A percentile compares a stretch with the other conserved stretches of the same genome.
Conservation (phyloP, 1,284 basidiomycete species). For the Puccinia polysora region DNA sequence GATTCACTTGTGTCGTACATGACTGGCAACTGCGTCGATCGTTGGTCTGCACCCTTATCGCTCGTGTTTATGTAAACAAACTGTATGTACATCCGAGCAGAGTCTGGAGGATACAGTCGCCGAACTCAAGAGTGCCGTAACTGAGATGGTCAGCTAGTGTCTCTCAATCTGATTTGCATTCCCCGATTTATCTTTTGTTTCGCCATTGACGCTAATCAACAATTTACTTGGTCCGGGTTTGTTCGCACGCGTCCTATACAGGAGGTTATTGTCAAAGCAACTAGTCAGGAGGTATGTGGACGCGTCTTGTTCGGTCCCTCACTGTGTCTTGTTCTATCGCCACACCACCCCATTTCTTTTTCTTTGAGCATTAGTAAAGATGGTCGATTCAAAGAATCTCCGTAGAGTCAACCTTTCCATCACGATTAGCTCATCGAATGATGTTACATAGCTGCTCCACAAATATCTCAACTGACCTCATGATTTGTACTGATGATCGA, state of each 20-base stretch:
- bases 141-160: slow-evolving; percentile 31
- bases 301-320: no score
- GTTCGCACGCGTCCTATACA: not conserved
- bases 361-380: not conserved
- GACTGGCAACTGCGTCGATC: not conserved
- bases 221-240: not conserved
- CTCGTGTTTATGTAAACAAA: slow-evolving; percentile 9
- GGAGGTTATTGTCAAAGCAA: slow-evolving; percentile 28
- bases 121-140: slow-evolving; percentile 24
- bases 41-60: not conserved
- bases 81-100: not conserved
- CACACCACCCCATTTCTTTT: not conserved
- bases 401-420: not conserved
- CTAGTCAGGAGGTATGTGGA: slow-evolving; percentile 27
- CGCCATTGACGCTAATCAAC: not conserved
- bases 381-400: not conserved
- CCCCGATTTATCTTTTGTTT: not conserved
- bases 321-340: no score
- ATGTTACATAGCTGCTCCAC: not conserved
- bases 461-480: no score
- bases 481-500: no score
- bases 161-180: not conserved
- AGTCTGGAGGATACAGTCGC: slow-evolving; percentile 32
- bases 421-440: not conserved
- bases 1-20: not conserved